Base-by-base conservation (phyloP, 2,329 filamentous ascomycete genomes). In the Stagonosporopsis chrysanthemi region DNA sequence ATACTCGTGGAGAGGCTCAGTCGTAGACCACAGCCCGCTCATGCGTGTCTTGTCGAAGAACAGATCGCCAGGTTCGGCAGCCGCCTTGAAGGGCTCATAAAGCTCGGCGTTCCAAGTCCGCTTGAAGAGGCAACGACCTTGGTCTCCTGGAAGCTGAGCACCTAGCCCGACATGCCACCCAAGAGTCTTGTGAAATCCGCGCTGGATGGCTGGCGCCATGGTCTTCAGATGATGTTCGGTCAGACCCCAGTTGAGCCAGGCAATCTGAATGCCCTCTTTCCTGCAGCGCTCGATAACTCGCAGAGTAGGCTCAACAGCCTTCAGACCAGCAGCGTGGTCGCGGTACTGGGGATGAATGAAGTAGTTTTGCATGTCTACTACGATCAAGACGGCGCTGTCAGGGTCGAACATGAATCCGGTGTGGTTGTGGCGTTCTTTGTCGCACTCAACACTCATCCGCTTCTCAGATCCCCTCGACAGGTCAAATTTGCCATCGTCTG, bases 341-440 rank as follows among this genome's bases (percentile, higher is more conserved):
- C 67, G 68, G 51, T 72, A 71, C 7, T 67, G 57, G 4, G 70
- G 69, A 42, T 74, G 64, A 42, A 79, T 63, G 61, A 79, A 79
- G 65, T 78, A 79, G 63, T 79, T 79, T 53, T 79, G 77, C 77
- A 79, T 79, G 62, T 79, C 77, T 49, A 79, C 72, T 29, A 79
- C 66, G 26, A 79, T 72, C 28, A 79, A 61, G 24, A 78, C 67
- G 1, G 77, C 75, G 33, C 67, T 75, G 48, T 68, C 71, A 6
- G 77, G 77, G 60, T 79, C 75, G 52, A 79, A 77, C 58, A 76
- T 69, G 65, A 77, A 75, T 39, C 77, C 77, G 17, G 71, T 72
- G 60, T 79, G 77, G 62, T 77, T 75, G 53, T 72, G 70, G 22
- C 75, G 70, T 38, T 69, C 70, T 63, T 78, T 76, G 62, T 79